A percentile compares a stretch with the other conserved stretches of the same genome.
phyloP scores from a whole-genome alignment of 2,329 filamentous ascomycete species.

The Lachnellula suecica region DNA sequence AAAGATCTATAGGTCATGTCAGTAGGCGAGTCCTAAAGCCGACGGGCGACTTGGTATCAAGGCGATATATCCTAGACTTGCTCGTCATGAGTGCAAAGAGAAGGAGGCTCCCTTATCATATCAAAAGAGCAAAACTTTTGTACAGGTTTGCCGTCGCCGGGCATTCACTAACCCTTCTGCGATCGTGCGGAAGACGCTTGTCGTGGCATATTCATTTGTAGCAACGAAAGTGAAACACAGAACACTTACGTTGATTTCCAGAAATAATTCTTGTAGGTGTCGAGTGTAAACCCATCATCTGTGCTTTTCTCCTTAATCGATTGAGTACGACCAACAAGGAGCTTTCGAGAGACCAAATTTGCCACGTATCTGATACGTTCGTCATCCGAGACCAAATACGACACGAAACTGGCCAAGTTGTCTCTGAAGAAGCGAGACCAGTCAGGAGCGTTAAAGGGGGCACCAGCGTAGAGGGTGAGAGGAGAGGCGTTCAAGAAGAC shows the following conservation, averaged over 20 bases:
- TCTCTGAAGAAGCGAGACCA: constrained; percentile 35
- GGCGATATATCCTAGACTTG: too few species aligned
- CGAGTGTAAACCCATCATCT: constrained; percentile 12
- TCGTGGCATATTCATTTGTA: too few species aligned
- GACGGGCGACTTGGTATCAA: too few species aligned
- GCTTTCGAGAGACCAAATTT: constrained; percentile 27
- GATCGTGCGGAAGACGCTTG: too few species aligned
- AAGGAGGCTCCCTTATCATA: too few species aligned
- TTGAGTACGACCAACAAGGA: constrained; percentile 27
- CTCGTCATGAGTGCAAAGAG: too few species aligned
- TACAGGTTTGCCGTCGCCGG: too few species aligned
- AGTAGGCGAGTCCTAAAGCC: neutral
- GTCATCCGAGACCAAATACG: constrained; percentile 32
- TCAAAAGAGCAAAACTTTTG: too few species aligned
- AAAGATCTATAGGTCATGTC: constrained; percentile 23
- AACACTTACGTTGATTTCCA: constrained; percentile 36
- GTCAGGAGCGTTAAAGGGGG: constrained; percentile 36
- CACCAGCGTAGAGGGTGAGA: constrained; percentile 44
- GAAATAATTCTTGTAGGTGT: constrained; percentile 29
- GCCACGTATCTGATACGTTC: constrained; percentile 31
- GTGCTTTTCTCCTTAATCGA: constrained; percentile 19
- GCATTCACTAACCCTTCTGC: too few species aligned
- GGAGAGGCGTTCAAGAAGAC: constrained; percentile 57
- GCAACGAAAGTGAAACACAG: too few species aligned
- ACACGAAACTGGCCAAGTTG: constrained; percentile 28